Evolutionary conservation across 1,139 yeast genomes (phyloP), one percentile per base, ranked within the genome.

Genomic region (Kodamaea plutei): DNA sequence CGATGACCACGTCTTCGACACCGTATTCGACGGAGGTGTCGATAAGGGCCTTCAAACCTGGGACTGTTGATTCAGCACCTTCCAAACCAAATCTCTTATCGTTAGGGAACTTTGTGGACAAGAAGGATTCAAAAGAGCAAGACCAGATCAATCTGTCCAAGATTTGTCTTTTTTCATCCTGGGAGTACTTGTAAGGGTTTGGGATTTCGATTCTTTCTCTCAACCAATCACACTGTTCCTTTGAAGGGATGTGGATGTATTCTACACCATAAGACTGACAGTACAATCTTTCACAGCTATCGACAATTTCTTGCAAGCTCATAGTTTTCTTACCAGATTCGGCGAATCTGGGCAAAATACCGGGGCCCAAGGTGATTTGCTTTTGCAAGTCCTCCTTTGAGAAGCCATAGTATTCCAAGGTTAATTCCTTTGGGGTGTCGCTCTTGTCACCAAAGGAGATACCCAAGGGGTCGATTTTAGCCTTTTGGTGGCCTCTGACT

Each of bases 41-140:
- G 57, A 91, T 89, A 58, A 91, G 65, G 30, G 96, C 84, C 69
- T 91, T 91, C 75, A 91, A 82, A 69, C 97, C 98, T 28, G 98
- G 97, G 32, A 91, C 87, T 51, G 84, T 84, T 28, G 96, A 72
- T 67, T 91, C 99, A 44, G 94, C 94, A 69, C 99, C 99, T 71
- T 91, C 99, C 41, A 91, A 73, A 62, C 98, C 98, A 56, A 91
- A 91, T 68, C 98, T 83, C 72, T 91, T 91, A 60, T 91, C 99
- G 64, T 88, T 91, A 44, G 99, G 98, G 73, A 88, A 93, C 66
- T 91, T 91, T 38, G 95, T 79, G 30, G 96, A 77, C 54, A 91
- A 69, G 75, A 93, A 91, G 35, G 83, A 65, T 70, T 91, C 99
- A 52, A 91, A 91, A 33, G 89, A 81, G 40, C 95, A 81, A 29